Conservation (phyloP, 805 yeast genomes). For the Candida boleticola region DNA sequence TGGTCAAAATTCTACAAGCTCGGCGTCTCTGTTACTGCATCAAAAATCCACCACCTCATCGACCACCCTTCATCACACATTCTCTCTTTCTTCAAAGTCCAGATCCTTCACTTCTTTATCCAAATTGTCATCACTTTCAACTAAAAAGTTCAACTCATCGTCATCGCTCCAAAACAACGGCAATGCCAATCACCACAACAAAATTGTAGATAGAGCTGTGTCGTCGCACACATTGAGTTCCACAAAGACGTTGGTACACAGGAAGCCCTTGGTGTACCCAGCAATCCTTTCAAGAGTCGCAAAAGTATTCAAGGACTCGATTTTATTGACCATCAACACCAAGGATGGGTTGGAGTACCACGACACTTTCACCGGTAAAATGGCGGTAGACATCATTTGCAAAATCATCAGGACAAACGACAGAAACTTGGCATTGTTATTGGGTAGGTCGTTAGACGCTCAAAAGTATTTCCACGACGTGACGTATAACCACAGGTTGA, state of each 20-base stretch:
- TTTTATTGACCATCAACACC: slow-evolving; percentile 71
- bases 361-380: slow-evolving; percentile 90
- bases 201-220: slow-evolving; percentile 24
- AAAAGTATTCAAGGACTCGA: slow-evolving; percentile 63
- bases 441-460: slow-evolving; percentile 92
- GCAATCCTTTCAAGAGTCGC: slow-evolving; percentile 88
- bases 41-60: not conserved
- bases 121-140: slow-evolving; percentile 39
- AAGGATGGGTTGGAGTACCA: slow-evolving; percentile 91
- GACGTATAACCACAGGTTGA: slow-evolving; percentile 85
- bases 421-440: slow-evolving; percentile 79
- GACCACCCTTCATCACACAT: slow-evolving; percentile 27
- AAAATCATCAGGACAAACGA: slow-evolving; percentile 86
- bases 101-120: slow-evolving; percentile 41
- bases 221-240: slow-evolving; percentile 27
- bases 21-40: too few relatives aligned
- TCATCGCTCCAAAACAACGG: slow-evolving; percentile 21
- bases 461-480: slow-evolving; percentile 95
- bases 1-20: slow-evolving; percentile 12
- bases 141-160: slow-evolving; percentile 37
- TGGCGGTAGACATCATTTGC: slow-evolving; percentile 90
- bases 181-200: slow-evolving; percentile 8
- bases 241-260: slow-evolving; percentile 47
- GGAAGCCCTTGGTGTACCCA: slow-evolving; percentile 78
- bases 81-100: slow-evolving; percentile 38